Base-by-base conservation (phyloP, 164 flowering plant species). In the Magnolia kwangsiensis region DNA sequence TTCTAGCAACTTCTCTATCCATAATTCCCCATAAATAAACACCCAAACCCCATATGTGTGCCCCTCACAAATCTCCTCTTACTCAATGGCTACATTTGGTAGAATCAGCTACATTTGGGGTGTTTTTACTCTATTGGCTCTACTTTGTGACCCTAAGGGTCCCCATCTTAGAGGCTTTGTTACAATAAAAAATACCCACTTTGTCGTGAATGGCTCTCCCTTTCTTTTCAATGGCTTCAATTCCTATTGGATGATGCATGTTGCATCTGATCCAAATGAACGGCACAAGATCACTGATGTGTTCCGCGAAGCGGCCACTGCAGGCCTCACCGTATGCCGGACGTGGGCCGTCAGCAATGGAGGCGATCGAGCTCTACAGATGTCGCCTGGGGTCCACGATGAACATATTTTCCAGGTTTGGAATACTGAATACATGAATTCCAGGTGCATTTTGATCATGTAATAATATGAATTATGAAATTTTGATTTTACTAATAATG, bases 291-390 rank as follows among this genome's bases (percentile, higher is more conserved):
- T 83, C 16, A 74, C 83, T 7, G 18, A 55, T 27, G 83, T 76
- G 63, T 72, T 83, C 51, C 78, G 67, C 1, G 74, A 81, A 4
- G 83, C 85, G 0, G 71, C 83, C 1, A 74, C 69, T 2, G 61
- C 79, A 0, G 83, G 85, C 21, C 80, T 83, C 16, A 74, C 80
- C 1, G 80, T 83, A 8, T 78, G 81, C 50, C 63, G 83, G 74
- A 78, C 80, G 24, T 83, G 85, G 83, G 83, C 85, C 14, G 81
- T 83, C 59, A 73, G 64, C 49, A 84, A 84, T 13, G 84, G 86
- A 7, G 84, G 84, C 4, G 9, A 63, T 50, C 51, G 13, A 11
- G 80, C 82, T 10, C 77, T 84, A 1, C 86, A 84, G 49, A 75
- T 73, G 7, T 77, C 81, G 3, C 85, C 83, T 16, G 85, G 85